phyloP scores from a whole-genome alignment of 176 grass and related monocot species.

The Triticum monococcum region DNA sequence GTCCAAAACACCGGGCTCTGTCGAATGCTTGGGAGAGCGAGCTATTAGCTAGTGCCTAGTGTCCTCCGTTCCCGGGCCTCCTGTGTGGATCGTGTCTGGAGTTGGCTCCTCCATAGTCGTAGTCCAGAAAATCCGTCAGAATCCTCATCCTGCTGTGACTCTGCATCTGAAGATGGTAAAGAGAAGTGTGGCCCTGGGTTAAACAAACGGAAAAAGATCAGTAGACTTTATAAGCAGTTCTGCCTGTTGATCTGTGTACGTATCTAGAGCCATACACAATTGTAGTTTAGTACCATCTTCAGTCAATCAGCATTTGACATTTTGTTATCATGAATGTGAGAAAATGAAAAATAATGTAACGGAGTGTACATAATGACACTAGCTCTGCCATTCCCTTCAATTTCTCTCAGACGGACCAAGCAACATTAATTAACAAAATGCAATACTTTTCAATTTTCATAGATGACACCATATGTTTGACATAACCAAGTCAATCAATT shows the following conservation, averaged over 20 bases:
- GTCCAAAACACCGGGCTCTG: neutral
- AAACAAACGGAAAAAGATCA: neutral
- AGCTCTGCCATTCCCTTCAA: neutral
- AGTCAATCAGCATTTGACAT: too few species aligned
- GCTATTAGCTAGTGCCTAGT: neutral
- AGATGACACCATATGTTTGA: neutral
- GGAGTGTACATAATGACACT: too few species aligned
- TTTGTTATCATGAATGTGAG: too few species aligned
- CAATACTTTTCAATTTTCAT: neutral
- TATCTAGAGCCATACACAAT: neutral
- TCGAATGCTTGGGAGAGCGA: neutral
- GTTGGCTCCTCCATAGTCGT: constrained; percentile 80
- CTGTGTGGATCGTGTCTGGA: constrained; percentile 62
- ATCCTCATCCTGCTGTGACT: constrained; percentile 34
- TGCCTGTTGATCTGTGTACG: neutral
- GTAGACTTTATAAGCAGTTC: neutral
- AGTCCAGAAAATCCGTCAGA: constrained; percentile 61
- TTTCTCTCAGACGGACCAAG: neutral
- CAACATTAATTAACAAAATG: neutral
- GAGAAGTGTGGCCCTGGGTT: neutral
- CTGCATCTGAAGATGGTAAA: constrained; percentile 20
- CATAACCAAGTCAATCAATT: neutral
- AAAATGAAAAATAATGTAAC: too few species aligned
- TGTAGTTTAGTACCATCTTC: too few species aligned
- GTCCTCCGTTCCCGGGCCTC: constrained; percentile 57